Evolutionary conservation across 805 yeast genomes (phyloP), one percentile per base, ranked within the genome.

Genomic region (Kodamaea fukazawae): DNA sequence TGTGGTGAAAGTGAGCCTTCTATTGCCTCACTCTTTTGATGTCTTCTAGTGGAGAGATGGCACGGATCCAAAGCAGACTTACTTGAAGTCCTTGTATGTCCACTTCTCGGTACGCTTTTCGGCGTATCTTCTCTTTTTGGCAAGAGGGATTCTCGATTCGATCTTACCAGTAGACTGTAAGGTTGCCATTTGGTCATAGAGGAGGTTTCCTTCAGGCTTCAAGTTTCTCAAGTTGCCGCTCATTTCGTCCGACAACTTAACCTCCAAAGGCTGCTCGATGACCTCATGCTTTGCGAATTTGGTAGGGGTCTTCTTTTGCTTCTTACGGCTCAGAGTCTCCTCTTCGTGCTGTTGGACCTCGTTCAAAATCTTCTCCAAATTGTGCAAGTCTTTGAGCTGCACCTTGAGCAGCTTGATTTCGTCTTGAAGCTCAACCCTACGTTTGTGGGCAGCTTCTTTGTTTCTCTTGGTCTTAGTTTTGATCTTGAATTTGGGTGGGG

Each of bases 81-180:
- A 83, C 65, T 83, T 82, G 57, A 86, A 86, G 65, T 91, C 95
- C 68, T 91, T 91, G 67, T 85, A 86, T 25, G 90, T 76, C 95
- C 95, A 88, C 66, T 90, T 91, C 62, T 91, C 96, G 22, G 95
- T 85, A 46, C 84, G 65, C 71, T 84, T 87, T 43, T 75, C 83
- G 50, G 79, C 73, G 55, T 82, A 83, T 58, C 78, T 82, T 57
- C 83, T 77, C 60, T 70, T 78, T 60, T 78, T 79, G 49, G 71
- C 73, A 42, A 77, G 79, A 9, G 83, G 86, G 27, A 81, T 75
- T 65, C 97, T 79, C 4, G 96, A 72, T 63, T 91, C 99, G 41
- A 93, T 73, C 56, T 83, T 78, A 50, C 99, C 99, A 22, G 82
- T 72, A 46, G 86, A 78, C 67, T 93, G 98, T 47, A 91, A 60